Percentiles rank a stretch among this genome's conserved stretches.
Evolutionary conservation across 2,329 filamentous ascomycete species (phyloP).

Genomic region (Alternaria metachromatica): DNA sequence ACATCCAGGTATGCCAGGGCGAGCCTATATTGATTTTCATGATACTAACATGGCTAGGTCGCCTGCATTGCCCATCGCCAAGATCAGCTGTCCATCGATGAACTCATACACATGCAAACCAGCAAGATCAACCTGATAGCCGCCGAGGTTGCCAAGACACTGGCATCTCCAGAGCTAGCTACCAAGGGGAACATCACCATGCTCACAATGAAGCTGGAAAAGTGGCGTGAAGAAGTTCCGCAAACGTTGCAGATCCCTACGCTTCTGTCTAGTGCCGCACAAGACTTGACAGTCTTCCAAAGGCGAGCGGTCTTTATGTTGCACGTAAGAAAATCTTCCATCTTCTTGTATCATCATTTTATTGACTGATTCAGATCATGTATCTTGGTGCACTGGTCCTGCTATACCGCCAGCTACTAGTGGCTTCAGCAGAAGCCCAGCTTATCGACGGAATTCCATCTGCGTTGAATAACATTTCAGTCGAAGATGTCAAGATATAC

Average conservation of each 20-base stretch:
- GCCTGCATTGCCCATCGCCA: constrained; percentile 23
- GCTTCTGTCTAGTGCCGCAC: constrained; percentile 33
- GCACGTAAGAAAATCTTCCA: constrained; percentile 32
- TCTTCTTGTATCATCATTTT: background rate
- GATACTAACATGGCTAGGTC: constrained; percentile 30
- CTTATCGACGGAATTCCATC: constrained; percentile 33
- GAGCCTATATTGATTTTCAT: background rate
- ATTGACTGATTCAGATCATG: constrained; percentile 37
- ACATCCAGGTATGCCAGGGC: constrained; percentile 33
- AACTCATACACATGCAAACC: constrained; percentile 43
- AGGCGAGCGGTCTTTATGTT: constrained; percentile 47
- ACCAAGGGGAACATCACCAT: constrained; percentile 38
- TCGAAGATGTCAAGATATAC: constrained; percentile 36
- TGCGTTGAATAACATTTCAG: constrained; percentile 33
- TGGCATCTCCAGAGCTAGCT: constrained; percentile 38
- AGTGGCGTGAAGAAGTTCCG: constrained; percentile 45
- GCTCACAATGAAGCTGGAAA: constrained; percentile 42
- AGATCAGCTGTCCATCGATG: constrained; percentile 30
- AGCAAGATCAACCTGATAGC: constrained; percentile 47
- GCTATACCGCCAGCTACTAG: constrained; percentile 44
- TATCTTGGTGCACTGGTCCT: constrained; percentile 47
- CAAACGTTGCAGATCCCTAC: constrained; percentile 37
- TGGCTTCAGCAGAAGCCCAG: constrained; percentile 42
- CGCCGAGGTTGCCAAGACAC: constrained; percentile 44
- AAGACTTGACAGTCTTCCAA: constrained; percentile 38